phyloP scores from a whole-genome alignment of 176 grass and related monocot genomes.

The Cenchrus fungigraminus region DNA sequence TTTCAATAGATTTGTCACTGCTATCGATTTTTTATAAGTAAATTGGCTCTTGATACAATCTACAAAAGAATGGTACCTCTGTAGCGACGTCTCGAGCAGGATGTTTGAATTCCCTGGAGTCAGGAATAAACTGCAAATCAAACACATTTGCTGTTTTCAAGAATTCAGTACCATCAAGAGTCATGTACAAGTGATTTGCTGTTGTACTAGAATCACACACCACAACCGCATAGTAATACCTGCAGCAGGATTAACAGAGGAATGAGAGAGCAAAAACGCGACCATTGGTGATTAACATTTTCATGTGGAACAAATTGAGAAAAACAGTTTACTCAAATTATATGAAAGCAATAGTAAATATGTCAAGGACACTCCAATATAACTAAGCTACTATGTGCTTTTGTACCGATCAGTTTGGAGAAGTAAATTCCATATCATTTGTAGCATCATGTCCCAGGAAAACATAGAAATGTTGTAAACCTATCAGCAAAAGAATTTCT shows the following conservation, averaged over 20 bases:
- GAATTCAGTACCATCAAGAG: constrained; percentile 78
- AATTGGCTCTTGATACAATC: constrained; percentile 11
- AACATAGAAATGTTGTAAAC: not conserved
- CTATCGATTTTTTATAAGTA: not conserved
- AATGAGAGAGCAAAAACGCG: not conserved
- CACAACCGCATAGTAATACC: constrained; percentile 90
- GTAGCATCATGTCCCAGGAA: not conserved
- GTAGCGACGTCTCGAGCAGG: constrained; percentile 65
- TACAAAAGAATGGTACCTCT: constrained; percentile 59
- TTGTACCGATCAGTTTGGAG: not conserved
- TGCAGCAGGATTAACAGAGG: constrained; percentile 36
- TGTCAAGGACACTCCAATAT: not conserved
- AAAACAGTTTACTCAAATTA: not conserved
- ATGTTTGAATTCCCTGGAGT: constrained; percentile 81
- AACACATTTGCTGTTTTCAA: constrained; percentile 86
- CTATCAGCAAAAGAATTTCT: constrained; percentile 13
- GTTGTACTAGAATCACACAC: constrained; percentile 84
- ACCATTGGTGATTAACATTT: constrained; percentile 19
- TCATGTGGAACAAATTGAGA: not conserved
- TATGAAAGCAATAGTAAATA: constrained; percentile 13
- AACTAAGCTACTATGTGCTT: constrained; percentile 7
- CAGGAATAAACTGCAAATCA: constrained; percentile 81
- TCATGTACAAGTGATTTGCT: constrained; percentile 87
- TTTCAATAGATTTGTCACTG: not conserved
- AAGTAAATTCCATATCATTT: not conserved